phyloP scores from a whole-genome alignment of 2,329 filamentous ascomycete genomes.

The Monosporascus sp. region DNA sequence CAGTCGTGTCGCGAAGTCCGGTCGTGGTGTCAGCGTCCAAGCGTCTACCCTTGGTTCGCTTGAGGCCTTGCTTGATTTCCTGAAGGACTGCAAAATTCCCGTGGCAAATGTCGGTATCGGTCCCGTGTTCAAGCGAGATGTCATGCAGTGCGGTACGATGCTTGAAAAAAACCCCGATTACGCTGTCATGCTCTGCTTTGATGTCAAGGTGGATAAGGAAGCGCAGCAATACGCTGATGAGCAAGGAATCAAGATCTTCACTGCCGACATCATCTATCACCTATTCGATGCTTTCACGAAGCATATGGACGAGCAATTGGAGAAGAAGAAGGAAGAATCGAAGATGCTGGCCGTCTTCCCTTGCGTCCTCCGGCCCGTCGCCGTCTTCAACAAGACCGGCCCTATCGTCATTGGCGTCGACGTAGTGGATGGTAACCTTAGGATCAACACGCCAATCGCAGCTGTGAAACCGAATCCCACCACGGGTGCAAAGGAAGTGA shows the following conservation, averaged over 20 bases:
- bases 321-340: constrained; percentile 92
- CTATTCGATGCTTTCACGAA: constrained; percentile 94
- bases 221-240: constrained; percentile 87
- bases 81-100: constrained; percentile 93
- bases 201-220: constrained; percentile 98
- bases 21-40: constrained; percentile 93
- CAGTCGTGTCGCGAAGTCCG: constrained; percentile 84
- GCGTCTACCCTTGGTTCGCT: constrained; percentile 95
- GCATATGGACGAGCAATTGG: constrained; percentile 81
- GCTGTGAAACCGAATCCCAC: constrained; percentile 76
- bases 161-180: constrained; percentile 91
- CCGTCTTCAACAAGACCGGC: constrained; percentile 96
- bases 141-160: constrained; percentile 95
- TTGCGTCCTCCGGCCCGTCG: constrained; percentile 82
- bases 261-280: constrained; percentile 98
- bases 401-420: constrained; percentile 96
- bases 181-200: constrained; percentile 99
- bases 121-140: constrained; percentile 95
- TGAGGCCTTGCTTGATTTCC: constrained; percentile 92
- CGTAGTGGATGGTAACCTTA: constrained; percentile 83
- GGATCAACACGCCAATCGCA: constrained; percentile 83
- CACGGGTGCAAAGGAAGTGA: constrained; percentile 77
- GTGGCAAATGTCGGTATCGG: constrained; percentile 97
- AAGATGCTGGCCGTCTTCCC: constrained; percentile 97
- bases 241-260: constrained; percentile 95